Conservation (phyloP, 2,329 filamentous ascomycete genomes). For the Amphichorda felina region DNA sequence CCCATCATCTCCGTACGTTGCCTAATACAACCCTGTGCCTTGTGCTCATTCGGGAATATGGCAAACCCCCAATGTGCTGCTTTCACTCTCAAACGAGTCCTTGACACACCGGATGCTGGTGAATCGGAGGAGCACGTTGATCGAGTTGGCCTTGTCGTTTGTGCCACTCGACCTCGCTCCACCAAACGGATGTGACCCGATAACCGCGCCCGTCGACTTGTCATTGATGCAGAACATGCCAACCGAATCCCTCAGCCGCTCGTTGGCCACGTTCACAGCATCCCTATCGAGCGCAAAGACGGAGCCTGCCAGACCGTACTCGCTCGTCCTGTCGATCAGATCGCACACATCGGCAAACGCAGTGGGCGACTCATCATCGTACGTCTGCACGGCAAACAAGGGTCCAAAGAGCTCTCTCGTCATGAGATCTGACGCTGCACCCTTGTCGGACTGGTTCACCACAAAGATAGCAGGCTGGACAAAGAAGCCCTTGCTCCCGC, state of each 20-base stretch:
- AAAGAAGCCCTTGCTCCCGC: slow-evolving; percentile 28
- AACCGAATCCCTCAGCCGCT: slow-evolving; percentile 51
- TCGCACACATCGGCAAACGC: neutral
- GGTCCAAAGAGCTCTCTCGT: slow-evolving; percentile 36
- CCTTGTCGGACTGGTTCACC: slow-evolving; percentile 19
- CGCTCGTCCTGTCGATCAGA: neutral
- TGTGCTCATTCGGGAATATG: slow-evolving; percentile 3
- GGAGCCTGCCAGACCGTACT: slow-evolving; percentile 47
- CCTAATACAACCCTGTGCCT: too few relatives aligned
- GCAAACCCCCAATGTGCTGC: slow-evolving; percentile 1
- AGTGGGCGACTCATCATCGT: slow-evolving; percentile 21
- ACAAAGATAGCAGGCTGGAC: slow-evolving; percentile 34
- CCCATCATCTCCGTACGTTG: too few relatives aligned
- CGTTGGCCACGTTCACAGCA: slow-evolving; percentile 50
- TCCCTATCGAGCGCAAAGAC: slow-evolving; percentile 56
- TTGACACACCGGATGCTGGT: slow-evolving; percentile 2
- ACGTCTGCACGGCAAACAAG: slow-evolving; percentile 32
- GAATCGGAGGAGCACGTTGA: slow-evolving; percentile 2
- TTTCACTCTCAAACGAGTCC: slow-evolving; percentile 1
- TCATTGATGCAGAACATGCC: slow-evolving; percentile 63
- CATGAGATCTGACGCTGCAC: slow-evolving; percentile 25
- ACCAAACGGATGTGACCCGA: slow-evolving; percentile 57
- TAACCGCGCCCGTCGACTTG: slow-evolving; percentile 57
- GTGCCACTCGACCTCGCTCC: slow-evolving; percentile 52
- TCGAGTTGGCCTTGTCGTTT: slow-evolving; percentile 46